Percentiles rank a stretch among this genome's conserved stretches.
phyloP scores from a whole-genome alignment of 2,329 filamentous ascomycete genomes.

The Pseudopithomyces maydicus region DNA sequence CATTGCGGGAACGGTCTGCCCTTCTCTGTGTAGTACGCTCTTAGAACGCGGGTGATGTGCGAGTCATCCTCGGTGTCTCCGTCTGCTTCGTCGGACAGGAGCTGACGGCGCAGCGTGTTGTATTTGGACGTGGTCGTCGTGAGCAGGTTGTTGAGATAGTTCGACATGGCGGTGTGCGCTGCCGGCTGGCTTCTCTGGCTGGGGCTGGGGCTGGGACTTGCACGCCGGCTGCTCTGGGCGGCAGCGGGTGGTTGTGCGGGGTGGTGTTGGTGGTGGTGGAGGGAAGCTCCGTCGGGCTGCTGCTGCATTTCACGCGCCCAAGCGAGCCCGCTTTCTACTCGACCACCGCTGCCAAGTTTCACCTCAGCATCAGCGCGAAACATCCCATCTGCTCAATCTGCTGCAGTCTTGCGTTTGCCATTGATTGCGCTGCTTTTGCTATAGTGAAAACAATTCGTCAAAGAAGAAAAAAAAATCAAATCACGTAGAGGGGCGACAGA shows the following conservation, averaged over 20 bases:
- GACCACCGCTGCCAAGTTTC: not conserved
- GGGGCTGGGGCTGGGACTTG: not conserved
- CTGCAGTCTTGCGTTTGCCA: no score
- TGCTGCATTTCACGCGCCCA: constrained; percentile 2
- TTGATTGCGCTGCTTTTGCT: no score
- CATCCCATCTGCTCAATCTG: not conserved
- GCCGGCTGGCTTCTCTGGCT: not conserved
- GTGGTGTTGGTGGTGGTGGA: not conserved
- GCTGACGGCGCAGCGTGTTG: constrained; percentile 64
- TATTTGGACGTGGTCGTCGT: constrained; percentile 62
- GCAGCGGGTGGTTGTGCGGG: not conserved
- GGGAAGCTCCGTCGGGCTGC: not conserved
- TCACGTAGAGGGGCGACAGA: no score
- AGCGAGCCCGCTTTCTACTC: constrained; percentile 4
- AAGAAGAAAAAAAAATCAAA: no score
- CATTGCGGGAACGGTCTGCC: constrained; percentile 79
- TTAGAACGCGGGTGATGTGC: constrained; percentile 90
- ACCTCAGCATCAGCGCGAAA: not conserved
- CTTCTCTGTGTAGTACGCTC: constrained; percentile 91
- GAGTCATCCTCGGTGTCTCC: constrained; percentile 79
- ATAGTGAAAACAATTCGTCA: no score
- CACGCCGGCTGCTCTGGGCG: not conserved
- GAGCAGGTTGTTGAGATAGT: constrained; percentile 78
- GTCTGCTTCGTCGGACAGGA: constrained; percentile 66
- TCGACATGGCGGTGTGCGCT: constrained; percentile 53